phyloP scores from a whole-genome alignment of 192 early-diverging fungal species.

The Haplosporangium gracile region DNA sequence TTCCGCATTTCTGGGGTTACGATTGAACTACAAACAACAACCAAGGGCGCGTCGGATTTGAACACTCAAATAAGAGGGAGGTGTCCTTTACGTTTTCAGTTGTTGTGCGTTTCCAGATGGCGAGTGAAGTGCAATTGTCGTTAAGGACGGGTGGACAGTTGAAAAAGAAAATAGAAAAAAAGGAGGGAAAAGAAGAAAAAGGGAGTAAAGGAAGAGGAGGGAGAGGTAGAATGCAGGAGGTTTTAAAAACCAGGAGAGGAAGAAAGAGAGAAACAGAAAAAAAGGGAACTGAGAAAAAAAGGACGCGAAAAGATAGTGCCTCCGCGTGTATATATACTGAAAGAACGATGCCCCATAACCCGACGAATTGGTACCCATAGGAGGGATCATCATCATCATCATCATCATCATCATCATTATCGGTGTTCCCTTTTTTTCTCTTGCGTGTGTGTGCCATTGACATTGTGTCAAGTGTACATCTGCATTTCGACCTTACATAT shows the following conservation, averaged over 20 bases:
- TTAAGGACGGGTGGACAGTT: slow-evolving; percentile 1
- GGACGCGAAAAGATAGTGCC: no score
- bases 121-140: background rate
- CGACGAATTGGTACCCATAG: background rate
- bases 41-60: background rate
- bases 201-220: background rate
- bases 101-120: background rate
- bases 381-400: background rate
- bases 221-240: background rate
- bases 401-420: background rate
- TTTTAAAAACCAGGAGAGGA: background rate
- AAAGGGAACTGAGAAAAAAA: background rate
- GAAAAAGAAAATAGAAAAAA: background rate
- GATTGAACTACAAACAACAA: background rate
- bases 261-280: slow-evolving; percentile 9
- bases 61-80: background rate
- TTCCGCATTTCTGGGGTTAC: background rate
- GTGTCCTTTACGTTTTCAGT: background rate
- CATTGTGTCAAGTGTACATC: background rate
- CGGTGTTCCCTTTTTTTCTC: background rate
- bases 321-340: background rate
- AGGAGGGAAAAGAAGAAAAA: background rate
- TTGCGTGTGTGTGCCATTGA: background rate
- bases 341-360: slow-evolving; percentile 6
- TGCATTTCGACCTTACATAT: background rate